phyloP scores from a whole-genome alignment of 129 eudicot species.

The Flaveria trinervia region DNA sequence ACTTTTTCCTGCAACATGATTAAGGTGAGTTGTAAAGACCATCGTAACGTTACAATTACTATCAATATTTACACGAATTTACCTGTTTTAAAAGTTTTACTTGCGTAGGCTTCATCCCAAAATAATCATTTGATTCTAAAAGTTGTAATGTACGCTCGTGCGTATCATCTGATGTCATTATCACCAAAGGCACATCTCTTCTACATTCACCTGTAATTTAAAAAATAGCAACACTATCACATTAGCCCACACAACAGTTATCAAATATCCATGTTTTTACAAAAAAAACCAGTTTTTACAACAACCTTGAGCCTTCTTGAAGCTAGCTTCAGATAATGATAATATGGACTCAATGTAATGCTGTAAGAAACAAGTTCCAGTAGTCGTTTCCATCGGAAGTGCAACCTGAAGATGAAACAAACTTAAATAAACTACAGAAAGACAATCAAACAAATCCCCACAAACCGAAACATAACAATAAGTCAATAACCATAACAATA shows the following conservation, averaged over 20 bases:
- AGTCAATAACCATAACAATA: not conserved
- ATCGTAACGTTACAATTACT: not conserved
- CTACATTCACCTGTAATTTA: conserved; percentile 53
- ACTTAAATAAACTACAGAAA: conserved; percentile 17
- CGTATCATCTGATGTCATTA: conserved; percentile 99
- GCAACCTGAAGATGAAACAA: conserved; percentile 57
- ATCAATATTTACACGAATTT: conserved; percentile 6
- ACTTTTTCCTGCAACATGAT: conserved; percentile 77
- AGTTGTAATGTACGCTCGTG: conserved; percentile 72
- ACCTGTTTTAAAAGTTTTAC: conserved; percentile 95
- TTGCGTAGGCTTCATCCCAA: conserved; percentile 94
- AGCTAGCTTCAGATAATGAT: conserved; percentile 75
- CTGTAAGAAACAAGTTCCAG: conserved; percentile 77
- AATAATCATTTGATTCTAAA: conserved; percentile 71
- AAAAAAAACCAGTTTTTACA: not conserved
- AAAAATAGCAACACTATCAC: not conserved
- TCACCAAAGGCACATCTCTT: conserved; percentile 79
- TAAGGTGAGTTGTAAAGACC: conserved; percentile 7
- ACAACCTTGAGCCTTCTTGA: conserved; percentile 54
- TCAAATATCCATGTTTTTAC: not conserved
- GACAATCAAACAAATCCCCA: conserved; percentile 5
- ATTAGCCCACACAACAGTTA: not conserved
- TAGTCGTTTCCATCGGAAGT: conserved; percentile 73
- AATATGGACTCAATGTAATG: conserved; percentile 79
- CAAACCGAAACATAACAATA: not conserved